A percentile compares a stretch with the other conserved stretches of the same genome.
These are phyloP conservation scores for Suillus brevipes DNA, from an alignment of 768 basidiomycete species.

Conservation along the genomic window DNA sequence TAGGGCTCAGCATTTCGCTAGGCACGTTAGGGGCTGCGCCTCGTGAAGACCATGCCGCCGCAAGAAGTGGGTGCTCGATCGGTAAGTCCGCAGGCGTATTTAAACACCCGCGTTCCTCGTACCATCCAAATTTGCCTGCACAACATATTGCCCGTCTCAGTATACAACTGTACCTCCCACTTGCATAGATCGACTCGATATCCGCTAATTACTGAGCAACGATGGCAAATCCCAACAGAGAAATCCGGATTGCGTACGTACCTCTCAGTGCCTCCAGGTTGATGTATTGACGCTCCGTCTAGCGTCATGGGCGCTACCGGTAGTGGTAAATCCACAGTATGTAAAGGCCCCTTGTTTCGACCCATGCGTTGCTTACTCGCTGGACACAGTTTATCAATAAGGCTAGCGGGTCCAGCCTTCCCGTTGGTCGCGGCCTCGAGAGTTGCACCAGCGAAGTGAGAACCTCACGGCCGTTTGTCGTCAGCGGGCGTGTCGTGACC, in stretches of 20 bases:
- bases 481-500: conserved; percentile 40
- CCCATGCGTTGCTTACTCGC: background rate
- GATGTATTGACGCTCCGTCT: background rate
- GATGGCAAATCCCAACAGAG: conserved; percentile 30
- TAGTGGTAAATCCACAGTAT: conserved; percentile 38
- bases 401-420: conserved; percentile 42
- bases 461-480: conserved; percentile 37
- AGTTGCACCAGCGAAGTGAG: conserved; percentile 48
- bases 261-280: background rate
- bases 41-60: conserved; percentile 11
- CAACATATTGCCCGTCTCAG: background rate
- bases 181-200: background rate
- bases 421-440: conserved; percentile 39
- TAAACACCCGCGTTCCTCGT: conserved; percentile 1
- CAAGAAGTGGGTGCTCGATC: conserved; percentile 1
- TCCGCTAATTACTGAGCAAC: conserved; percentile 1
- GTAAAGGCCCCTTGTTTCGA: background rate
- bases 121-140: background rate
- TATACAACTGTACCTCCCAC: background rate
- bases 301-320: conserved; percentile 38
- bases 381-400: conserved; percentile 46
- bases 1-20: background rate
- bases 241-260: conserved; percentile 35
- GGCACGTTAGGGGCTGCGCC: conserved; percentile 1
- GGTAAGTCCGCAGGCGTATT: conserved; percentile 6